Evolutionary conservation across 768 basidiomycete species (phyloP), one percentile per base, ranked within the genome.

Genomic region (Naganishia antarctica): DNA sequence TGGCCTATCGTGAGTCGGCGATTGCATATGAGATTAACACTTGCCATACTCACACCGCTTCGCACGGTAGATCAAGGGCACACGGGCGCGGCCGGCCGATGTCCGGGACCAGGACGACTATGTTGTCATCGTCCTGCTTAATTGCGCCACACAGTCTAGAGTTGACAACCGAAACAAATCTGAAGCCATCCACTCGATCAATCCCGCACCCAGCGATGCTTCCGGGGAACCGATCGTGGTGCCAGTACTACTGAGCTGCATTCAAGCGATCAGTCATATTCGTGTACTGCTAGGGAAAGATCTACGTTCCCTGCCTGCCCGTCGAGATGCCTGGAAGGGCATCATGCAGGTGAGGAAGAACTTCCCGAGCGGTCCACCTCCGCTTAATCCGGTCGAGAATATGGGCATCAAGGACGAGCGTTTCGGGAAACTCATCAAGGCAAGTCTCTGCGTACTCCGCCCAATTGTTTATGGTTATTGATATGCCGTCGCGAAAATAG

Each of bases 351-450:
- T 96, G n/a, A 86, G 92, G 65, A 83, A 86, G 62, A 83, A 93
- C 51, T 92, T 92, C 79, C 89, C 91, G 0, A 84, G 90, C 48
- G 92, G 91, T 1, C 85, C 97, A 61, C 80, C 88, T 0, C 79
- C 93, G 8, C 81, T 99, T 12, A 96, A 98, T 74, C 96, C 96
- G 0, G 81, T 98, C 29, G 83, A 89, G 72, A 91, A 97, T 74
- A 92, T 98, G 91, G 87, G 86, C 11, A 96, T 99, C 75, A 90
- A 88, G 64, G 96, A 98, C 70, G 89, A 90, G 37, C 91, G 89
- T 70, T 99, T 99, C 80, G 84, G 84, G 72, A 84, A 86, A 50
- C 83, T 98, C 0, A 83, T 97, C 61, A 84, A 89, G 79, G 93
- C 91, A 63, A 45, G 79, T 73, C 13, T 11, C 49, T 18, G 4